Evolutionary conservation across 352 stramenopile genomes (phyloP).

Genomic region (Halophytophthora polymorphica): DNA sequence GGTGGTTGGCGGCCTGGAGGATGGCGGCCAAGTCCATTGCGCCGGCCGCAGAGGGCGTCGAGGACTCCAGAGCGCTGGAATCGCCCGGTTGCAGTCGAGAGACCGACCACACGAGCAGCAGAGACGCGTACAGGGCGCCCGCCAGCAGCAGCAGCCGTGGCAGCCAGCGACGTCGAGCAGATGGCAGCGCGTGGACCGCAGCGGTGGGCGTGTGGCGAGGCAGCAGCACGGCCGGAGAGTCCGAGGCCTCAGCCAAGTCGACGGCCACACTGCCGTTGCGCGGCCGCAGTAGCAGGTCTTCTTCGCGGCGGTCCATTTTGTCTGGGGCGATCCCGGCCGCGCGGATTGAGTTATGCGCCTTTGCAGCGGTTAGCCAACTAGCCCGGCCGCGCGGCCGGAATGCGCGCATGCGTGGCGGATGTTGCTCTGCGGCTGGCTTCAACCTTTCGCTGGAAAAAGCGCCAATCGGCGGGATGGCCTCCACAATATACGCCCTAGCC

Average conservation of each 20-base stretch:
- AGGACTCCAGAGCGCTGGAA: background rate
- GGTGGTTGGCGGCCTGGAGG: constrained; percentile 16
- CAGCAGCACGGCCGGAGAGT: constrained; percentile 1
- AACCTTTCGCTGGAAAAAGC: too few species aligned
- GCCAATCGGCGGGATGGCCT: too few species aligned
- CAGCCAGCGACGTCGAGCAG: constrained; percentile 11
- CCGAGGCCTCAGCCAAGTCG: background rate
- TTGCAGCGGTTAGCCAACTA: too few species aligned
- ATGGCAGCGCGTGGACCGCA: constrained; percentile 6
- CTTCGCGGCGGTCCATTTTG: too few species aligned
- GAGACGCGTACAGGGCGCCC: constrained; percentile 17
- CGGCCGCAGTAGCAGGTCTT: constrained; percentile 15
- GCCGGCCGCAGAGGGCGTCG: background rate
- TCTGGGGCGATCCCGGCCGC: too few species aligned
- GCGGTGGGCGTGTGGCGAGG: constrained; percentile 2
- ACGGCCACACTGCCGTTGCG: constrained; percentile 9
- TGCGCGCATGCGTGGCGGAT: too few species aligned
- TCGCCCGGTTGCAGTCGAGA: too few species aligned
- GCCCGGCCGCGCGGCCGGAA: too few species aligned
- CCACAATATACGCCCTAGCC: too few species aligned
- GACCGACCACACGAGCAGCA: constrained; percentile 25
- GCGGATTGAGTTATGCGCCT: too few species aligned
- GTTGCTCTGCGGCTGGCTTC: too few species aligned
- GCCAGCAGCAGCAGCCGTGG: constrained; percentile 18
- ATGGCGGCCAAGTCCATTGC: constrained; percentile 11